phyloP scores from a whole-genome alignment of 495 filamentous ascomycete genomes.

The Copromyces sp. region DNA sequence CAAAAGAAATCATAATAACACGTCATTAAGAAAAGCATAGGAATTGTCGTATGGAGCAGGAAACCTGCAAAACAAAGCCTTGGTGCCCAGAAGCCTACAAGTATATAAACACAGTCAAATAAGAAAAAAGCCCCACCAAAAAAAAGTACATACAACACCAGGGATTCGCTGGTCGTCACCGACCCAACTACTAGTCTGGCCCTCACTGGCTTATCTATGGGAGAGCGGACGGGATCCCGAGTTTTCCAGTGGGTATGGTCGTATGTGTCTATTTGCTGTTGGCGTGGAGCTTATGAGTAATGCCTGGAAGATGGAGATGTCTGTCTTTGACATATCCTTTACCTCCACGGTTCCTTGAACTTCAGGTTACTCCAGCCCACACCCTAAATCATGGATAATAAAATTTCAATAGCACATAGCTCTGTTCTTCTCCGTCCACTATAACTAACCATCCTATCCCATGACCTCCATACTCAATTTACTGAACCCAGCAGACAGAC shows the following conservation, averaged over 20 bases:
- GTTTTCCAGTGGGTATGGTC: slow-evolving; percentile 17
- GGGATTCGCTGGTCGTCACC: slow-evolving; percentile 26
- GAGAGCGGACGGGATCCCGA: slow-evolving; percentile 45
- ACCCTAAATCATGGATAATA: background rate
- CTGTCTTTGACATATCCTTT: background rate
- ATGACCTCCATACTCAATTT: background rate
- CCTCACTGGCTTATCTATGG: slow-evolving; percentile 29
- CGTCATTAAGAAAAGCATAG: background rate
- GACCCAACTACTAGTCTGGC: slow-evolving; percentile 24
- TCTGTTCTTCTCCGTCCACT: no score
- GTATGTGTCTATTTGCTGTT: background rate
- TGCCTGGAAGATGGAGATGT: background rate
- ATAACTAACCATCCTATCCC: background rate
- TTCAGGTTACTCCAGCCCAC: background rate
- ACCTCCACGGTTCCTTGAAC: background rate
- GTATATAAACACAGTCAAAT: no score
- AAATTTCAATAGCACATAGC: no score
- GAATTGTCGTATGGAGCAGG: background rate
- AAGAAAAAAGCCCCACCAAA: no score
- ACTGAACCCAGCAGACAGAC: background rate
- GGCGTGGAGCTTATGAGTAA: background rate
- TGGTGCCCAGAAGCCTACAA: no score
- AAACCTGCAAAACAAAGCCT: background rate
- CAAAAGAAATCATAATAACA: background rate
- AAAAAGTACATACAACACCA: slow-evolving; percentile 24